Evolutionary conservation across 352 stramenopile species (phyloP).

Genomic region (Phytophthora sojae): DNA sequence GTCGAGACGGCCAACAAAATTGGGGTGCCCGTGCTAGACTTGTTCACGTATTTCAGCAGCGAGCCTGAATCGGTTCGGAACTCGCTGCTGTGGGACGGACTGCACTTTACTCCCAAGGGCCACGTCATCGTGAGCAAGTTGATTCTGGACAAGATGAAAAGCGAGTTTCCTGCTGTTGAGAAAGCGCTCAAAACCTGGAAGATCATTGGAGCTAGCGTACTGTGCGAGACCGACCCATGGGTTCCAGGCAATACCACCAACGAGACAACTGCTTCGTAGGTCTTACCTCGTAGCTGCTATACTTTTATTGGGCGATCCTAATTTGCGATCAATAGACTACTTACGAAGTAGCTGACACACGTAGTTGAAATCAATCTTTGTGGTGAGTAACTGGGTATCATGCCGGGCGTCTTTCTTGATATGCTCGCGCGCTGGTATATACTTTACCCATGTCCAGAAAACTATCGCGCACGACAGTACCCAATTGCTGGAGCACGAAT

Average conservation of each 20-base stretch:
- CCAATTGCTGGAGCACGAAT: constrained; percentile 22
- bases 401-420: not conserved
- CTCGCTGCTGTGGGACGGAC: constrained; percentile 45
- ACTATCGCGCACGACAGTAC: not conserved
- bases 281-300: too few species aligned
- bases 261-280: too few species aligned
- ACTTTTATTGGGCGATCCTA: too few species aligned
- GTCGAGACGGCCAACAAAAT: constrained; percentile 32
- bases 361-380: too few species aligned
- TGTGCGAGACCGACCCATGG: not conserved
- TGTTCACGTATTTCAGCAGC: constrained; percentile 56
- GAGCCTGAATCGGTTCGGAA: constrained; percentile 41
- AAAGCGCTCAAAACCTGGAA: not conserved
- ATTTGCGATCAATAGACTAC: not conserved
- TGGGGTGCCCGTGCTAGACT: constrained; percentile 45
- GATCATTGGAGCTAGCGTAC: not conserved
- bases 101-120: constrained; percentile 55
- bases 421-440: not conserved
- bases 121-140: constrained; percentile 49
- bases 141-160: constrained; percentile 33
- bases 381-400: too few species aligned
- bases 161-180: constrained; percentile 13
- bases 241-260: not conserved
- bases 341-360: too few species aligned
- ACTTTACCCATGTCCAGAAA: constrained; percentile 5